phyloP scores from a whole-genome alignment of 2,329 filamentous ascomycete species.

The Colletotrichum spaethianum region DNA sequence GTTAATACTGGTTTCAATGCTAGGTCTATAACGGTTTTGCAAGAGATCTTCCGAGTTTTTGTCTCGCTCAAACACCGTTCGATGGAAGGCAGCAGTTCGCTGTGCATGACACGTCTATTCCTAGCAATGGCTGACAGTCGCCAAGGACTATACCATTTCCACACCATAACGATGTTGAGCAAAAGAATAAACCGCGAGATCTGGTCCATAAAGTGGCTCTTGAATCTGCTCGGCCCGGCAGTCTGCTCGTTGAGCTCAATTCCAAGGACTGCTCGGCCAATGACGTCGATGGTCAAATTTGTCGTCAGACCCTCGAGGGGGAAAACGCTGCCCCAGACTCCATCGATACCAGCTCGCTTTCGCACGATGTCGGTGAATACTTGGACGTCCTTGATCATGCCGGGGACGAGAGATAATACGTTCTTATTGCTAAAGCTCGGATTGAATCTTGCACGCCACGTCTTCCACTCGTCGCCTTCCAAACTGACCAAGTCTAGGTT shows the following conservation, averaged over 20 bases:
- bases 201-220: constrained; percentile 21
- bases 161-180: constrained; percentile 19
- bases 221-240: constrained; percentile 21
- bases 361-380: constrained; percentile 52
- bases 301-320: constrained; percentile 52
- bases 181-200: not conserved
- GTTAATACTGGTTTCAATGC: constrained; percentile 43
- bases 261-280: constrained; percentile 51
- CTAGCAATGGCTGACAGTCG: constrained; percentile 1
- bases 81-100: constrained; percentile 19
- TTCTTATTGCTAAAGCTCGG: constrained; percentile 56
- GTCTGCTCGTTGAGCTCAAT: constrained; percentile 34
- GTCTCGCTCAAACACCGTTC: constrained; percentile 5
- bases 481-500: constrained; percentile 50
- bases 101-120: constrained; percentile 20
- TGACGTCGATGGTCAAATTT: constrained; percentile 58
- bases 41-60: not conserved
- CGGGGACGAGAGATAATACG: constrained; percentile 51
- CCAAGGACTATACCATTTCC: constrained; percentile 4
- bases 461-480: constrained; percentile 48
- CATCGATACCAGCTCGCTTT: constrained; percentile 46
- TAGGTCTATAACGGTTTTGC: constrained; percentile 46
- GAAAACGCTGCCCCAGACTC: constrained; percentile 51
- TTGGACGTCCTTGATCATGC: constrained; percentile 54
- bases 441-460: constrained; percentile 52